Evolutionary conservation across 495 filamentous ascomycete species (phyloP).

Genomic region (Talaromyces borbonicus): DNA sequence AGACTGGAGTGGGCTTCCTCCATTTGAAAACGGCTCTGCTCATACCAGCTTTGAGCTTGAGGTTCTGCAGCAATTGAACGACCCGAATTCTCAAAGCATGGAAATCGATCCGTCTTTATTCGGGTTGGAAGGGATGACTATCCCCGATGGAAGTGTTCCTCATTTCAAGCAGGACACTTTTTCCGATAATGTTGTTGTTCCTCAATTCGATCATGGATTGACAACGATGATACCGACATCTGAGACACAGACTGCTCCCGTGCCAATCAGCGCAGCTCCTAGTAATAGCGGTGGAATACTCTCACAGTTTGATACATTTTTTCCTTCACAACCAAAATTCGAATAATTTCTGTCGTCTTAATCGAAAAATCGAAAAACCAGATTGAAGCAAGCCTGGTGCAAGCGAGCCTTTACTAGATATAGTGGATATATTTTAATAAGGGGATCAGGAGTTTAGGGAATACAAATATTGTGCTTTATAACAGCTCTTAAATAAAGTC

Average conservation of each 20-base stretch:
- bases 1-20: constrained; percentile 14
- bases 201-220: neutral
- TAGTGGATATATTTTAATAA: too few species aligned
- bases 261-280: neutral
- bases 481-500: too few species aligned
- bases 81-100: constrained; percentile 12
- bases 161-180: too few species aligned
- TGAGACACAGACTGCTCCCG: constrained; percentile 2
- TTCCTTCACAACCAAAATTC: neutral
- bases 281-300: neutral
- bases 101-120: neutral
- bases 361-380: too few species aligned
- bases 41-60: constrained; percentile 37
- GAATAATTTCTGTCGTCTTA: neutral
- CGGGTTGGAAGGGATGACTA: neutral
- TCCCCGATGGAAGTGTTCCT: neutral
- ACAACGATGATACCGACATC: neutral
- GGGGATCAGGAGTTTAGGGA: too few species aligned
- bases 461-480: too few species aligned
- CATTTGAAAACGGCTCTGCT: constrained; percentile 26
- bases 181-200: too few species aligned
- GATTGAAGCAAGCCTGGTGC: too few species aligned
- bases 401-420: too few species aligned
- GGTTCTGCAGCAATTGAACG: constrained; percentile 29
- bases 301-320: neutral